Evolutionary conservation across 192 early-diverging fungal genomes (phyloP), one percentile per base, ranked within the genome.

Genomic region (Jimgerdemannia flammicorona): DNA sequence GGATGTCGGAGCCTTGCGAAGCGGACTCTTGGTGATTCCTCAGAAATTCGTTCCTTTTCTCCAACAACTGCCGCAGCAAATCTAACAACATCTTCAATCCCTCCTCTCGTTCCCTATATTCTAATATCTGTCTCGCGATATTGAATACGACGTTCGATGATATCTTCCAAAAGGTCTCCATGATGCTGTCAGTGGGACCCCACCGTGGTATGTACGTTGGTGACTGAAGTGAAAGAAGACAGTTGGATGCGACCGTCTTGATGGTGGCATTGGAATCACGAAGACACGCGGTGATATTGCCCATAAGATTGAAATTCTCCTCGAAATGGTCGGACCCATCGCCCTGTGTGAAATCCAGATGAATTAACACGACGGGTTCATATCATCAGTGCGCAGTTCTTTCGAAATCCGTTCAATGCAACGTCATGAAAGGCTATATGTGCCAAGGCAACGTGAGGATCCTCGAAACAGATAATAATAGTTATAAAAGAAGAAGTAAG

Each of bases 131-230:
- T 69, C 89, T 90, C 3, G 94, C 90, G 67, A 94, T 81, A 3
- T 87, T 84, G 67, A 93, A 83, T 74, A 93, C 84, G 44, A 89
- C 84, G 83, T 87, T 78, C 3, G 85, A 86, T 70, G 84, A 78
- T 83, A 94, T 84, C 8, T 87, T 92, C 96, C 96, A 97, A 79
- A 94, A 93, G 0, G 87, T 88, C 43, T 85, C 79, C 87, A 95
- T 94, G 44, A 91, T 81, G 41, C 86, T 82, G 0, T 90, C 92
- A 18, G 85, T 79, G 64, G 91, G 91, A 0, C 95, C 94, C 97
- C 97, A 98, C 71, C 91, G 84, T 43, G 86, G 80, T 73, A 96
- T 90, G 66, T 91, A 85, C 42, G 90, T 81, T 4, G 91, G 80
- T 44, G 86, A 85, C 79, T 96, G 92, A 17, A 98, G 87, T 66